A percentile compares a stretch with the other conserved stretches of the same genome.
phyloP scores from a whole-genome alignment of 495 filamentous ascomycete species.

The Usnea hakonensis region DNA sequence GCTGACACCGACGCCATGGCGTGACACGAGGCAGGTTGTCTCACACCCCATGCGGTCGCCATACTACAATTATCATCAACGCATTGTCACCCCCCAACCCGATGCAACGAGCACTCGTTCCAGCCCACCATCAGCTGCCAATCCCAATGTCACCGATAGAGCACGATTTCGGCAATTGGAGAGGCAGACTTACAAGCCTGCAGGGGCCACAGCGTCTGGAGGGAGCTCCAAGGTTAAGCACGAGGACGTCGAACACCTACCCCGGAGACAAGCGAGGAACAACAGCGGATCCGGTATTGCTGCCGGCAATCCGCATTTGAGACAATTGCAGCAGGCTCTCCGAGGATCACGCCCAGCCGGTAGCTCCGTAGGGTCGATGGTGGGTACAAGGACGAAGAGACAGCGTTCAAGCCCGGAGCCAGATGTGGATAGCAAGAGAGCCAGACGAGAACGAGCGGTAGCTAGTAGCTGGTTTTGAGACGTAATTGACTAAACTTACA shows the following conservation, averaged over 20 bases:
- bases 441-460: neutral
- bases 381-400: neutral
- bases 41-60: neutral
- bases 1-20: neutral
- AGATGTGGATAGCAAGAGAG: neutral
- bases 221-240: neutral
- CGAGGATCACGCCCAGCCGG: neutral
- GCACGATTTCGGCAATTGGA: no score
- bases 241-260: neutral
- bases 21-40: neutral
- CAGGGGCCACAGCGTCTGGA: neutral
- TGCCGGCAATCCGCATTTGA: neutral
- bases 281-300: neutral
- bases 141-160: neutral
- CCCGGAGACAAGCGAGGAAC: neutral
- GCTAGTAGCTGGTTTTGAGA: neutral
- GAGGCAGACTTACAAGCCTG: neutral
- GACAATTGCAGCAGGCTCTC: neutral
- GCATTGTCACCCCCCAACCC: neutral
- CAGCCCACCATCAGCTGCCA: neutral
- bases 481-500: no score
- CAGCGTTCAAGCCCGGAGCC: neutral
- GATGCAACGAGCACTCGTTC: neutral
- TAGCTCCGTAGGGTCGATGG: neutral
- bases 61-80: neutral